Evolutionary conservation across 495 filamentous ascomycete species (phyloP).

Genomic region (Lentithecium fluviatile): DNA sequence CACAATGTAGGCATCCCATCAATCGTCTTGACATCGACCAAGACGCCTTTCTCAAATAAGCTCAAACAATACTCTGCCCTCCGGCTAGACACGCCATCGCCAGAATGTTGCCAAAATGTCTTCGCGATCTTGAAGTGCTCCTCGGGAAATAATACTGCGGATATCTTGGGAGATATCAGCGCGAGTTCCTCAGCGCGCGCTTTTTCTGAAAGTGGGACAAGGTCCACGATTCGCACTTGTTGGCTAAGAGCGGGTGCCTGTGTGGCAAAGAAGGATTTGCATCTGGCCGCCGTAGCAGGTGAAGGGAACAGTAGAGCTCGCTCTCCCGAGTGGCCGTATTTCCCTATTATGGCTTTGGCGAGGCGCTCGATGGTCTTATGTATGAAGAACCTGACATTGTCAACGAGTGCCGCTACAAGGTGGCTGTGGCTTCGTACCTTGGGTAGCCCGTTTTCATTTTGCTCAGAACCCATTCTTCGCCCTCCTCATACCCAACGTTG

Average conservation of each 20-base stretch:
- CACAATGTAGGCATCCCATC: slow-evolving; percentile 26
- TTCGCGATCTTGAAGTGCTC: slow-evolving; percentile 70
- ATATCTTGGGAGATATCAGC: slow-evolving; percentile 50
- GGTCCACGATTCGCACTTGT: slow-evolving; percentile 63
- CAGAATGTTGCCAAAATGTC: slow-evolving; percentile 93
- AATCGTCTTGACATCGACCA: slow-evolving; percentile 51
- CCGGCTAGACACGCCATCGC: slow-evolving; percentile 91
- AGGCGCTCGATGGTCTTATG: slow-evolving; percentile 79
- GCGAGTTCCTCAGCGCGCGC: slow-evolving; percentile 28
- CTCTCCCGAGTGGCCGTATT: slow-evolving; percentile 60
- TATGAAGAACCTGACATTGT: slow-evolving; percentile 73
- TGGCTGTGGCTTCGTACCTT: slow-evolving; percentile 49
- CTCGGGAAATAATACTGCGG: slow-evolving; percentile 68
- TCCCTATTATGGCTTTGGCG: slow-evolving; percentile 62
- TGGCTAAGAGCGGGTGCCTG: slow-evolving; percentile 51
- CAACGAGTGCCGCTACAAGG: slow-evolving; percentile 8
- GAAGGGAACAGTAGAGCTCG: slow-evolving; percentile 82
- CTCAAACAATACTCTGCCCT: slow-evolving; percentile 83
- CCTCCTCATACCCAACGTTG: slow-evolving; percentile 92
- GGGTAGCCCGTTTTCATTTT: slow-evolving; percentile 93
- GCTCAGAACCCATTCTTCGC: slow-evolving; percentile 76
- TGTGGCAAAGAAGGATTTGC: slow-evolving; percentile 66
- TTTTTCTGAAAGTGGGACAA: slow-evolving; percentile 53
- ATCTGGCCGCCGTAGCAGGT: slow-evolving; percentile 61
- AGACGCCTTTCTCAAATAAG: slow-evolving; percentile 66